Evolutionary conservation across 1,284 basidiomycete species (phyloP).

Genomic region (Pterulicium gracile): DNA sequence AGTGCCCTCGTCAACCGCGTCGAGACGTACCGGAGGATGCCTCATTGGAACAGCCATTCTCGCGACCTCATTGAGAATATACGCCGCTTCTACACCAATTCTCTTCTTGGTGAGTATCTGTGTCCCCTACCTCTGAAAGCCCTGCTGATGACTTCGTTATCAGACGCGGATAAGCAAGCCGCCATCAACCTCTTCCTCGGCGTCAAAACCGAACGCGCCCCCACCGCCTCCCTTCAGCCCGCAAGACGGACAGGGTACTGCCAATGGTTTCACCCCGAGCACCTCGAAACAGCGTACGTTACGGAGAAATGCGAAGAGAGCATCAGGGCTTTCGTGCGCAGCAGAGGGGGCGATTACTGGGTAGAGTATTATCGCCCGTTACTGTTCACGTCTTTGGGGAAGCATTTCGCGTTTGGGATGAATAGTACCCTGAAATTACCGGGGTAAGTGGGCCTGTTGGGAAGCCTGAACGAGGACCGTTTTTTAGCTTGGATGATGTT

Average conservation of each 20-base stretch:
- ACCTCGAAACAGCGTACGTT: conserved; percentile 55
- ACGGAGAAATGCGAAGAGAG: conserved; percentile 44
- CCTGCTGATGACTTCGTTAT: conserved; percentile 4
- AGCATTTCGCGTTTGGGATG: conserved; percentile 83
- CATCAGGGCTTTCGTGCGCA: conserved; percentile 46
- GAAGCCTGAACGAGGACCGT: too few relatives aligned
- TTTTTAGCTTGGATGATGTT: too few relatives aligned
- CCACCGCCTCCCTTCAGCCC: conserved; percentile 22
- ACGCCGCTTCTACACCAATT: conserved; percentile 92
- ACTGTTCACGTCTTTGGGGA: conserved; percentile 70
- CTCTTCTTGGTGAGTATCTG: conserved; percentile 59
- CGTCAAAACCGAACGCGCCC: conserved; percentile 48
- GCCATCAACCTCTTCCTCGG: conserved; percentile 97
- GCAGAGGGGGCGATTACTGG: conserved; percentile 66
- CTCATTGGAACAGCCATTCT: conserved; percentile 97
- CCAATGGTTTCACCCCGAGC: conserved; percentile 69
- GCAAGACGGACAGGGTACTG: conserved; percentile 58
- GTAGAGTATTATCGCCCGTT: conserved; percentile 86
- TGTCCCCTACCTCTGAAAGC: conserved; percentile 1
- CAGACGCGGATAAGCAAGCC: conserved; percentile 95
- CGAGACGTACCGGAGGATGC: conserved; percentile 92
- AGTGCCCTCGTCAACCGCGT: conserved; percentile 95
- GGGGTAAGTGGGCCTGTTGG: conserved; percentile 36
- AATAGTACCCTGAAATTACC: conserved; percentile 76
- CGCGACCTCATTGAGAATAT: conserved; percentile 97